These are phyloP conservation scores for Capronia coronata DNA, from an alignment of 2,329 filamentous ascomycete species.

Conservation along the genomic window DNA sequence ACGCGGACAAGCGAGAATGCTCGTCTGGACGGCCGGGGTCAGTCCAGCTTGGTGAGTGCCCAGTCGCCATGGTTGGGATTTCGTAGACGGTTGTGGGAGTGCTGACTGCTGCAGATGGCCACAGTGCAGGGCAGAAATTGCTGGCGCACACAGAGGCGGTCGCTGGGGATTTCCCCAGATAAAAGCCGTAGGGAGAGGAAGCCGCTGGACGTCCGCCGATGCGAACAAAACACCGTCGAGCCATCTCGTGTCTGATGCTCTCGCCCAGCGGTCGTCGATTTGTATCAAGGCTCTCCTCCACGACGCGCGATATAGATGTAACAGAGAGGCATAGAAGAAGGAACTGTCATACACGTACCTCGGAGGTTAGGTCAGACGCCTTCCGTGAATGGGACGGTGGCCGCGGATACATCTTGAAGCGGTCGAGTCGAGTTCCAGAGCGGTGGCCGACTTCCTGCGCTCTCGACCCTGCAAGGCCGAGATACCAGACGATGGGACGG, in stretches of 20 bases:
- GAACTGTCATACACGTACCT: conserved; percentile 13
- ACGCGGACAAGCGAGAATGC: conserved; percentile 19
- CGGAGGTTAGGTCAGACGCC: conserved; percentile 9
- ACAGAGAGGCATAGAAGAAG: not conserved
- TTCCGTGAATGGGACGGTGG: conserved; percentile 16
- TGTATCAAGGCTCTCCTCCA: not conserved
- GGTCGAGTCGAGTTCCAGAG: not conserved
- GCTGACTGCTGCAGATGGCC: not conserved
- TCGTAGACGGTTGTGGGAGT: not conserved
- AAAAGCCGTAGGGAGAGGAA: too few relatives aligned
- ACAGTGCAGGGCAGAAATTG: not conserved
- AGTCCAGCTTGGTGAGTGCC: not conserved
- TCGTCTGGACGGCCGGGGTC: not conserved
- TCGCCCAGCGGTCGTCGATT: not conserved
- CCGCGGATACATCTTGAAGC: conserved; percentile 10
- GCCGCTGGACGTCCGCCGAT: too few relatives aligned
- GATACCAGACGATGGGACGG: not conserved
- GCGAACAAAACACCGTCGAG: not conserved
- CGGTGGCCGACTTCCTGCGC: not conserved
- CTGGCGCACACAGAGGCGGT: too few relatives aligned
- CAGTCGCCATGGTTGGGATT: not conserved
- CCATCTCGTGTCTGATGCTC: not conserved
- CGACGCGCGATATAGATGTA: not conserved
- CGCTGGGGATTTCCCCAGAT: too few relatives aligned
- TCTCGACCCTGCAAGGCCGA: too few relatives aligned